Conservation (phyloP, 371 early-diverging fungal species). For the Chytridium lagenaria region DNA sequence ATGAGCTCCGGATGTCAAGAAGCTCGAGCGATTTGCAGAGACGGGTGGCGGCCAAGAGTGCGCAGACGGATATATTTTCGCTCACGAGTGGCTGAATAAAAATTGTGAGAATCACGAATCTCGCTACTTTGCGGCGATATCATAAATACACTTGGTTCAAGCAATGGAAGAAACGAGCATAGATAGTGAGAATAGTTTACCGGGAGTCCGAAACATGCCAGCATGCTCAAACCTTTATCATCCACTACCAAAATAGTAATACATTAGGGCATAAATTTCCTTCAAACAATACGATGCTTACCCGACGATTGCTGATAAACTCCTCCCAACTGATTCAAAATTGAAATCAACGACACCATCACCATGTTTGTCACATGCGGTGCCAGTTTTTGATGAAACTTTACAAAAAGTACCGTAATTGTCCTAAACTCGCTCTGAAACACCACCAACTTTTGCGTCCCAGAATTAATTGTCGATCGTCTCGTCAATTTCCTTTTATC, state of each 20-base stretch:
- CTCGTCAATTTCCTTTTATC: neutral
- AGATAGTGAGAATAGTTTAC: neutral
- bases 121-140: too few species aligned
- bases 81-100: neutral
- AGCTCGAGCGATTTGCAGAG: neutral
- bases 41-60: neutral
- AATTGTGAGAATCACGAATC: too few species aligned
- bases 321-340: constrained; percentile 7
- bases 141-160: too few species aligned
- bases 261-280: too few species aligned
- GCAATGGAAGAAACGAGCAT: neutral
- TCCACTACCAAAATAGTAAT: neutral
- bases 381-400: neutral
- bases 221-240: constrained; percentile 16
- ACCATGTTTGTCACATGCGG: neutral
- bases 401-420: constrained; percentile 12
- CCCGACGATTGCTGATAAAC: constrained; percentile 16
- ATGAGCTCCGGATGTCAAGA: neutral
- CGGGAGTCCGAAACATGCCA: constrained; percentile 13
- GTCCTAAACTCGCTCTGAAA: constrained; percentile 16
- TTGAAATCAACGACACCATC: neutral
- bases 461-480: neutral
- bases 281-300: neutral
- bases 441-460: neutral
- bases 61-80: neutral